Evolutionary conservation across 1,284 basidiomycete genomes (phyloP).

Genomic region (Leccinum fallax): DNA sequence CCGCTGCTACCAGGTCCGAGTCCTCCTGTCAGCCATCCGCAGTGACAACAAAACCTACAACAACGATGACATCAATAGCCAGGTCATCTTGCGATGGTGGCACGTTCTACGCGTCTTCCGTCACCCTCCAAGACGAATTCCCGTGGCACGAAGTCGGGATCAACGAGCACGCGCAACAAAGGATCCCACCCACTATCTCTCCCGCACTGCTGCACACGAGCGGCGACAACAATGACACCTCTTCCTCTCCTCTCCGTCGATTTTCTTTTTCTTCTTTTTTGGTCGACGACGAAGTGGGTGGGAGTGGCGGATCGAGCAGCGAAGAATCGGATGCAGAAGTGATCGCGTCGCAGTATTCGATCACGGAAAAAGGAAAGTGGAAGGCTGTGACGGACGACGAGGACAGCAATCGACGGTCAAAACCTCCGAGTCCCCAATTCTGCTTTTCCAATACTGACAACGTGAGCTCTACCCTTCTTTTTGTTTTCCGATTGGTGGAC

Average conservation of each 20-base stretch:
- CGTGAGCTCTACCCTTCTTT: conserved; percentile 10
- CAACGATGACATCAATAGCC: neutral
- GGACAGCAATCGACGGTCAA: neutral
- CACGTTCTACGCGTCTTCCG: conserved; percentile 13
- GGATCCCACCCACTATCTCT: conserved; percentile 19
- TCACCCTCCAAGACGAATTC: conserved; percentile 13
- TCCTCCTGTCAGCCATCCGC: neutral
- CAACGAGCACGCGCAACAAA: neutral
- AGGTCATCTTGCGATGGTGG: conserved; percentile 1
- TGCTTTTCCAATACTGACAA: neutral
- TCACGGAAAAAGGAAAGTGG: conserved; percentile 16
- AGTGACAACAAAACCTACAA: neutral
- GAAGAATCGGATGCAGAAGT: conserved; percentile 10
- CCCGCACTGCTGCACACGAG: conserved; percentile 22
- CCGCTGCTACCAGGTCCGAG: neutral
- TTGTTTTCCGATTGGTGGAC: neutral
- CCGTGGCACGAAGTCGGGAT: conserved; percentile 6
- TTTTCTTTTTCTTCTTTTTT: neutral
- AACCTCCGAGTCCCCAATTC: conserved; percentile 6
- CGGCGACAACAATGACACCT: neutral
- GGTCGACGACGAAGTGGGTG: neutral
- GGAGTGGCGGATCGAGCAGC: neutral
- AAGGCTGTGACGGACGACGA: conserved; percentile 5
- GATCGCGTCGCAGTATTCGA: neutral
- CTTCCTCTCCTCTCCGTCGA: neutral